Conservation (phyloP, 2,329 filamentous ascomycete genomes). For the Hypomyces rosellus region DNA sequence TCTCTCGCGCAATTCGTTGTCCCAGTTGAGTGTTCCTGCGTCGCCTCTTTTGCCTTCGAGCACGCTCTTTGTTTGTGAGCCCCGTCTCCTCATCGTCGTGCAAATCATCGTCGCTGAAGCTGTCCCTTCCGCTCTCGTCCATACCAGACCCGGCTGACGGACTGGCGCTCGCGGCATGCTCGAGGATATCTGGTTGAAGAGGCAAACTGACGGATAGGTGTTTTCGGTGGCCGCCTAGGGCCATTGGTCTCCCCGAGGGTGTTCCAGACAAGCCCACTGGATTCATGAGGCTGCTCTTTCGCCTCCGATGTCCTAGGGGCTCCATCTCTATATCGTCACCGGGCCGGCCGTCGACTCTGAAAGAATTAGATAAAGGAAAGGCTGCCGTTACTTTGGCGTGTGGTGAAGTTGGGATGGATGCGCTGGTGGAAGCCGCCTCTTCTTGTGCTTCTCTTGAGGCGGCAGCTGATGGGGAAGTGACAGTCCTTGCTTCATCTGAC, state of each 20-base stretch:
- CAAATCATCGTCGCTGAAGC: constrained; percentile 64
- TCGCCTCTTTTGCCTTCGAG: constrained; percentile 60
- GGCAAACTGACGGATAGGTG: constrained; percentile 20
- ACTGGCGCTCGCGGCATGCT: constrained; percentile 25
- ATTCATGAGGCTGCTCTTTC: constrained; percentile 49
- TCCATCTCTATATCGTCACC: constrained; percentile 50
- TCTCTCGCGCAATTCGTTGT: constrained; percentile 58
- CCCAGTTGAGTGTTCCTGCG: constrained; percentile 63
- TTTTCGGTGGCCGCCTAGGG: constrained; percentile 10
- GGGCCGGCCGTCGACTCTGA: constrained; percentile 12
- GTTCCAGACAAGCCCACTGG: constrained; percentile 24
- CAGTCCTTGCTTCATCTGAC: constrained; percentile 3
- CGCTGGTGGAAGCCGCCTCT: constrained; percentile 5
- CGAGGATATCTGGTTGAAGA: constrained; percentile 42
- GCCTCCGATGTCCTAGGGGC: constrained; percentile 48
- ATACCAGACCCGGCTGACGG: constrained; percentile 18
- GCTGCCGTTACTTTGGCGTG: constrained; percentile 1
- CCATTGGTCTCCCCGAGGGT: constrained; percentile 15
- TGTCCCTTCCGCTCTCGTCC: constrained; percentile 40
- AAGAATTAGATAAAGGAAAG: neutral
- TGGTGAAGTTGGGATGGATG: neutral
- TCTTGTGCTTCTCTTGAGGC: neutral
- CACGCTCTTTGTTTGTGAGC: constrained; percentile 66
- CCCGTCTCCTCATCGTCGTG: constrained; percentile 88
- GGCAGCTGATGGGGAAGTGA: constrained; percentile 3